These are phyloP conservation scores for Aspergillus aculeatus DNA, from an alignment of 2,329 filamentous ascomycete species.

Conservation along the genomic window DNA sequence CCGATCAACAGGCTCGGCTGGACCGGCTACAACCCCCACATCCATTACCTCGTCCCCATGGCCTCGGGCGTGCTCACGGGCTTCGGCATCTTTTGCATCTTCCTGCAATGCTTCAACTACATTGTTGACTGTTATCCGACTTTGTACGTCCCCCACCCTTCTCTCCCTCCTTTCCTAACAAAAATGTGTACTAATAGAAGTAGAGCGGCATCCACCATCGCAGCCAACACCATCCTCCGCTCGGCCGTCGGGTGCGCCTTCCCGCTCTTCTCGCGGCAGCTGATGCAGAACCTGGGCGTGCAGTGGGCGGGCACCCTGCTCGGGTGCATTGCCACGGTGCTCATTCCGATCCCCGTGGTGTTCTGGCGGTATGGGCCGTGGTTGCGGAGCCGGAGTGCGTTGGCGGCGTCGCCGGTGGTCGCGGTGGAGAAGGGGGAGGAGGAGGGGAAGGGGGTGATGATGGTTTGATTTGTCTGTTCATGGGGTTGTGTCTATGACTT, in stretches of 20 bases:
- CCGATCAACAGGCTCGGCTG: slow-evolving; percentile 27
- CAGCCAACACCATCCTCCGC: slow-evolving; percentile 43
- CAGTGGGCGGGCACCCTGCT: slow-evolving; percentile 43
- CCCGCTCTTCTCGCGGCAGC: slow-evolving; percentile 40
- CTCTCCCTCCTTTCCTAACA: too few species aligned
- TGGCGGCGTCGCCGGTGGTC: slow-evolving; percentile 21
- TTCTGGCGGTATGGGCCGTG: slow-evolving; percentile 34
- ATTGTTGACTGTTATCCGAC: slow-evolving; percentile 43
- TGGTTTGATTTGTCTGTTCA: neutral
- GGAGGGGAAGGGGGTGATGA: neutral
- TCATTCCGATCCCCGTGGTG: slow-evolving; percentile 39
- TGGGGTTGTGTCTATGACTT: too few species aligned
- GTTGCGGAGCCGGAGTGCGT: slow-evolving; percentile 29
- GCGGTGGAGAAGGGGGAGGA: slow-evolving; percentile 8
- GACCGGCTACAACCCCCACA: slow-evolving; percentile 32
- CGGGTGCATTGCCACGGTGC: slow-evolving; percentile 35
- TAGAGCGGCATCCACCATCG: slow-evolving; percentile 41
- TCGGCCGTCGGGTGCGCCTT: slow-evolving; percentile 39
- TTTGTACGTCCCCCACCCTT: slow-evolving; percentile 31
- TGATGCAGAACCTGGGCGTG: slow-evolving; percentile 40
- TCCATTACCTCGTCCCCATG: slow-evolving; percentile 37
- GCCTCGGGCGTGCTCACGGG: slow-evolving; percentile 31
- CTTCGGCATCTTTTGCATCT: slow-evolving; percentile 35
- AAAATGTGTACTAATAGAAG: neutral
- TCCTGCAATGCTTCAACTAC: slow-evolving; percentile 39